Evolutionary conservation across 1,139 yeast genomes (phyloP).

Genomic region (Yarrowia galli): DNA sequence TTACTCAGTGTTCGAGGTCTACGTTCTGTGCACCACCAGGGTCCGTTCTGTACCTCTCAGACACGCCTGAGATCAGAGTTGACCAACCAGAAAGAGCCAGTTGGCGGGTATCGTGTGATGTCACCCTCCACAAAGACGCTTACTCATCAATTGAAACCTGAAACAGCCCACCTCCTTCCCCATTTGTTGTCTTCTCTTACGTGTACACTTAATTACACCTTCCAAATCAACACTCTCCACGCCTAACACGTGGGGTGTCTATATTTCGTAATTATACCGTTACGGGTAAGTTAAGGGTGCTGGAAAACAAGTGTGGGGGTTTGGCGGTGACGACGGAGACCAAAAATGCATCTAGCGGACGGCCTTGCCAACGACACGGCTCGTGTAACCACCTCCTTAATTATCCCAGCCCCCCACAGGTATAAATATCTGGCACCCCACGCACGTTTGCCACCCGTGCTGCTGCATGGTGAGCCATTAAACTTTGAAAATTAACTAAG

Average conservation of each 20-base stretch:
- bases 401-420: too few relatives aligned
- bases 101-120: neutral
- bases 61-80: slow-evolving; percentile 4
- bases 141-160: too few relatives aligned
- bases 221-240: slow-evolving; percentile 4
- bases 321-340: too few relatives aligned
- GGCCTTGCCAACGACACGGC: too few relatives aligned
- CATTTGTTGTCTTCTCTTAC: neutral
- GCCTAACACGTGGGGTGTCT: slow-evolving; percentile 24
- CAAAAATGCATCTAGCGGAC: too few relatives aligned
- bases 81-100: neutral
- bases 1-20: too few relatives aligned
- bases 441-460: slow-evolving; percentile 4
- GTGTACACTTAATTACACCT: slow-evolving; percentile 3
- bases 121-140: too few relatives aligned
- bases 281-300: neutral
- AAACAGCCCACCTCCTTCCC: neutral
- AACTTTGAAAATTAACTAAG: slow-evolving; percentile 35
- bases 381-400: too few relatives aligned
- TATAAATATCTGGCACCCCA: too few relatives aligned
- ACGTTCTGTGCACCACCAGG: too few relatives aligned
- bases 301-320: too few relatives aligned
- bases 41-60: neutral
- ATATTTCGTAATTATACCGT: slow-evolving; percentile 26
- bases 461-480: slow-evolving; percentile 35